These are phyloP conservation scores for Didymella glomerata DNA, from an alignment of 2,329 filamentous ascomycete species.

Conservation along the genomic window DNA sequence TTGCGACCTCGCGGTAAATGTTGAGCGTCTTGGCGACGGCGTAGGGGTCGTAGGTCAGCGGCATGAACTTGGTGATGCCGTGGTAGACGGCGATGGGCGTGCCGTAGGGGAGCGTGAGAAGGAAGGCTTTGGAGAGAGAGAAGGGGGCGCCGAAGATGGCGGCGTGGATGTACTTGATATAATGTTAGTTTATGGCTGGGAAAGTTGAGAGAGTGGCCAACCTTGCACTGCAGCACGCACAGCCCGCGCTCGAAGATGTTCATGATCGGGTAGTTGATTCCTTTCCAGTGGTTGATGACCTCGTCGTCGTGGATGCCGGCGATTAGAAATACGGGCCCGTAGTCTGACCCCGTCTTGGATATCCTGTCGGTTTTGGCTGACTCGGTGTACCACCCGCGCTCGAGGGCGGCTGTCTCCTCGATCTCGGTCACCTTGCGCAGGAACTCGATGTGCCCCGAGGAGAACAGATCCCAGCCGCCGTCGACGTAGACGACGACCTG, in stretches of 20 bases:
- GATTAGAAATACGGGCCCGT: conserved; percentile 84
- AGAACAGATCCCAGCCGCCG: conserved; percentile 96
- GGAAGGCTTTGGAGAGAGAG: conserved; percentile 79
- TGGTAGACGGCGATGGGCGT: conserved; percentile 87
- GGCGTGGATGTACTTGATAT: conserved; percentile 77
- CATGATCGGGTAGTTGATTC: conserved; percentile 99
- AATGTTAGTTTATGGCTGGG: no score
- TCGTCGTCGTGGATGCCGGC: conserved; percentile 94
- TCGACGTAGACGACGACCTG: conserved; percentile 95
- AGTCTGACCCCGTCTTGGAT: conserved; percentile 72
- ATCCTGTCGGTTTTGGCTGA: conserved; percentile 70
- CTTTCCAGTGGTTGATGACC: conserved; percentile 96
- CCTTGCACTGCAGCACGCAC: conserved; percentile 93
- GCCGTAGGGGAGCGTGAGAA: conserved; percentile 72
- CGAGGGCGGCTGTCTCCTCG: conserved; percentile 73
- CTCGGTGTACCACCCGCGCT: conserved; percentile 77
- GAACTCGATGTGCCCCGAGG: conserved; percentile 96
- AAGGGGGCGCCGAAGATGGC: conserved; percentile 92
- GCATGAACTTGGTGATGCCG: conserved; percentile 93
- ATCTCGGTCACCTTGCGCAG: conserved; percentile 76
- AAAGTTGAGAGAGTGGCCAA: conserved; percentile 47
- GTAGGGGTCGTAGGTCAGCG: conserved; percentile 68
- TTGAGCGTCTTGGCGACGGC: conserved; percentile 79
- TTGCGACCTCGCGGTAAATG: conserved; percentile 80
- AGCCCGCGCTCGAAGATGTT: conserved; percentile 97